Conservation (phyloP, 306 rosid genomes). For the Amphicarpaea edgeworthii region DNA sequence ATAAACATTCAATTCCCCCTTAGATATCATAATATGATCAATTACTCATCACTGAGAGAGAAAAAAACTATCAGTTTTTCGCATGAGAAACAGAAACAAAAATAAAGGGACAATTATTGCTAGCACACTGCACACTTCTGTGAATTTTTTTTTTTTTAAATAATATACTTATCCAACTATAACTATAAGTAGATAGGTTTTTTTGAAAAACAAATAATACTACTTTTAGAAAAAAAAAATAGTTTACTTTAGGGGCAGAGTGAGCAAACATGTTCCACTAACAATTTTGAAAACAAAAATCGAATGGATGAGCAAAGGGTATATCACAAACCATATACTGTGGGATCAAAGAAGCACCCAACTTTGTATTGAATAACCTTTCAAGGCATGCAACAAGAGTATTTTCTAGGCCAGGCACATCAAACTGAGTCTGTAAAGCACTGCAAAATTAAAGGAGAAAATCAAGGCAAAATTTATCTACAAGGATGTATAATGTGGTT, state of each 20-base stretch:
- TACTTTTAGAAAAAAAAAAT: neutral
- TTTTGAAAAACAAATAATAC: neutral
- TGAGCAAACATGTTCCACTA: constrained; percentile 4
- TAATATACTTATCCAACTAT: neutral
- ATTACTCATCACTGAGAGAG: neutral
- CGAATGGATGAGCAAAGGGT: constrained; percentile 16
- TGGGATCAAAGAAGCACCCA: constrained; percentile 86
- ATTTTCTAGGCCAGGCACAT: constrained; percentile 72
- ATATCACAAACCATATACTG: constrained; percentile 70
- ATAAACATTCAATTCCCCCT: constrained; percentile 35
- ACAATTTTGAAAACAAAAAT: constrained; percentile 9
- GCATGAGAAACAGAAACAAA: constrained; percentile 12
- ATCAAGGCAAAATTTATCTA: constrained; percentile 13
- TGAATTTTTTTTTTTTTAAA: too few relatives aligned
- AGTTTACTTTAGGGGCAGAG: neutral
- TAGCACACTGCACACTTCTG: neutral
- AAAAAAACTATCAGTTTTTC: neutral
- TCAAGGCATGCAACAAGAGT: constrained; percentile 76
- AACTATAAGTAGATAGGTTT: constrained; percentile 5
- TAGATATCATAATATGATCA: constrained; percentile 2
- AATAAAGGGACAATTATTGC: neutral
- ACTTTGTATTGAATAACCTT: constrained; percentile 81
- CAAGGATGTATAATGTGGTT: neutral
- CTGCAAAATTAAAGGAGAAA: constrained; percentile 56
- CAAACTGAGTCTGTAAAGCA: constrained; percentile 76